Evolutionary conservation across 2,329 filamentous ascomycete species (phyloP), one percentile per base, ranked within the genome.

Genomic region (Ophiosphaerella narmari): DNA sequence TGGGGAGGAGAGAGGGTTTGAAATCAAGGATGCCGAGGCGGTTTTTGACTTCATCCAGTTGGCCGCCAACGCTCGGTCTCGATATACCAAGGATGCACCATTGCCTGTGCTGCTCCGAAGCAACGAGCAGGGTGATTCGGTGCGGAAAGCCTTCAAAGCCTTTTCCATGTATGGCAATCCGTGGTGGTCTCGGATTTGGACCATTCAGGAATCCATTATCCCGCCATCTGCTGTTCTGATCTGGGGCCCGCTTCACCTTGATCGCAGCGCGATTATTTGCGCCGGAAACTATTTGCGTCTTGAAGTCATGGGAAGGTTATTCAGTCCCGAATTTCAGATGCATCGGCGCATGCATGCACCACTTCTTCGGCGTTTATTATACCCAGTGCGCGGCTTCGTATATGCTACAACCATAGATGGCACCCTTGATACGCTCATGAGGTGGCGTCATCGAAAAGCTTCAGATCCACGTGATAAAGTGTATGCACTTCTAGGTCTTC

Each of bases 401-500:
- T 50, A 54, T 31, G 16, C 16, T 18, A 18, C 16, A 18, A 18
- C 16, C 16, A 54, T 41, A 21, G 52, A 61, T 2, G 45, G 24
- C 1, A 41, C 60, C 0, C 44, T 62, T 0, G 39, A 58, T 34
- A 11, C 56, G n/a, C 52, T 62, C 6, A 60, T 63, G 54, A 52
- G 56, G 8, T 62, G 57, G 59, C 48, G 59, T 2, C 54, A 58
- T 32, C 42, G 59, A 9, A 18, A 59, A n/a, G 57, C 57, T 9
- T 62, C 57, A 1, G 57, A 67, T 43, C 46, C 60, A 8, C 54
- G 57, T 18, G 64, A 67, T 39, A 67, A 66, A 33, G 50, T 67
- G 1, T 66, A 63, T 26, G 63, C 58, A 3, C 39, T 67, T 12
- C 37, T 65, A 1, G 62, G 60, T 5, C 35, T 66, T 12, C 38